Base-by-base conservation (phyloP, 2,329 filamentous ascomycete species). In the Aspergillus jensenii region DNA sequence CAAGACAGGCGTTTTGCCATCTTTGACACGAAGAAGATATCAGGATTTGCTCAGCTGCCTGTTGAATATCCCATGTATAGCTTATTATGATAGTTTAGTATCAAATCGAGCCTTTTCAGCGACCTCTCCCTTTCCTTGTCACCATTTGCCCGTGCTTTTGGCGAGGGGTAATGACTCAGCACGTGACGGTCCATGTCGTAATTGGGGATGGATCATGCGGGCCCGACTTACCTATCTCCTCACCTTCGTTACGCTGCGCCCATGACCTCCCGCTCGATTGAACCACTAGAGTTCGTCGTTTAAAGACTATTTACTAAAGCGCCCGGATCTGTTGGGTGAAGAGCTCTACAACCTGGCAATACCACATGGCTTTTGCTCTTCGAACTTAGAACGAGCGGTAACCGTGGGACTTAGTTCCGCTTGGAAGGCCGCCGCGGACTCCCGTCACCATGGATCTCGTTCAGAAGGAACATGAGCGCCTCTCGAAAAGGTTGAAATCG, bases 391-490 rank as follows among this genome's bases (percentile, higher is more conserved):
- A 62, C 47, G 59, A 58, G 65, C 66, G 67, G 70, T 70, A 70
- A 71, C 61, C 65, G 55, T 65, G 57, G 60, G 60, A 55, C 68
- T 68, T 65, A 51, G 47, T 52, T 51, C 52, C 27, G 46, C 27
- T 35, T 39, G 19, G 17, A 51, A 11, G 19, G 14, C 23, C 2
- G 6, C 49, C 33, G 31, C 47, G 47, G 44, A 47, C 25, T 51
- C 35, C 15, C 52, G 46, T 58, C 66, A 66, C 62, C 52, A 88
- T 88, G 85, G 85, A 88, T 65, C 75, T 80, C 57, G 79, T 96
- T 64, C 84, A 90, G 73, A 87, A 87, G 67, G 91, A 96, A 71
- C 84, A 95, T 65, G 83, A 87, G 64, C 85, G 87, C 67, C 85
- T 96, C 59, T 84, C 85, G 67, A 87, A 84, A 70, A 86, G 84